These are phyloP conservation scores for Evernia prunastri DNA, from an alignment of 495 filamentous ascomycete genomes.

Conservation along the genomic window DNA sequence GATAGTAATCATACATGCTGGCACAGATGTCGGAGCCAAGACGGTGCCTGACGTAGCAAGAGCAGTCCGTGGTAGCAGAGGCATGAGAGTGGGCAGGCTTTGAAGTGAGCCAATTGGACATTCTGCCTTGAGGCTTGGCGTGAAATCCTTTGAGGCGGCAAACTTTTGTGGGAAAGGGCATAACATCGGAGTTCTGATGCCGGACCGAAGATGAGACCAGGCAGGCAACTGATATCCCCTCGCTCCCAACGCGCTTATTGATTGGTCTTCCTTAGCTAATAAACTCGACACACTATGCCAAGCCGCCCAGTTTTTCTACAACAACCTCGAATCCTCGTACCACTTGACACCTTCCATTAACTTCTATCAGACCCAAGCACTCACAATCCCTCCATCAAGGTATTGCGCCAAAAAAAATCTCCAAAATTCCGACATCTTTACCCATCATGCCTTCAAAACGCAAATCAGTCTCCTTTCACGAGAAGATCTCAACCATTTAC, in stretches of 20 bases:
- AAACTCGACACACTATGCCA: neutral
- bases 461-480: neutral
- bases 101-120: neutral
- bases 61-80: neutral
- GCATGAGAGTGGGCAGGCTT: neutral
- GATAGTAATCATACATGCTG: neutral
- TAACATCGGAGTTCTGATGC: neutral
- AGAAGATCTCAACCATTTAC: neutral
- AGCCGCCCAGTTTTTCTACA: neutral
- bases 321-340: neutral
- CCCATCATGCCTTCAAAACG: neutral
- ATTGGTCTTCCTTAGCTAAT: neutral
- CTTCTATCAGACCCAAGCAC: neutral
- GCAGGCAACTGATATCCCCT: neutral
- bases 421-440: neutral
- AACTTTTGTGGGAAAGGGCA: neutral
- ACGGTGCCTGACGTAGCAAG: neutral
- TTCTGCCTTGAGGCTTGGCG: neutral
- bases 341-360: neutral
- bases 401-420: neutral
- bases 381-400: too few relatives aligned
- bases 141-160: conserved; percentile 1
- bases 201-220: neutral
- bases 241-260: neutral
- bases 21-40: neutral